Conservation (phyloP, 2,329 filamentous ascomycete genomes). For the Graphiopsis chlorocephala region DNA sequence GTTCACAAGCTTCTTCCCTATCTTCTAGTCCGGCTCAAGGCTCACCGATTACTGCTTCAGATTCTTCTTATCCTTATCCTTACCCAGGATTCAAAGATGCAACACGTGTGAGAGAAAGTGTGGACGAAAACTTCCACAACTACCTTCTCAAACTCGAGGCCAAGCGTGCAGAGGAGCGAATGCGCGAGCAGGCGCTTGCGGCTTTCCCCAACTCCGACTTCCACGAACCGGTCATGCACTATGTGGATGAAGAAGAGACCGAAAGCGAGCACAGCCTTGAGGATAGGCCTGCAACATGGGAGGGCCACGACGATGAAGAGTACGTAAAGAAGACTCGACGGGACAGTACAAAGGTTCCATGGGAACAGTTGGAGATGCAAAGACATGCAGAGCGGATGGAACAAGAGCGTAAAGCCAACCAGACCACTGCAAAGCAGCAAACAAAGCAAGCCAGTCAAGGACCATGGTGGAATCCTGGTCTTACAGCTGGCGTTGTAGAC, state of each 20-base stretch:
- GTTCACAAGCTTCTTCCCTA: conserved; percentile 45
- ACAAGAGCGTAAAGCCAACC: conserved; percentile 46
- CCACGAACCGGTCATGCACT: conserved; percentile 70
- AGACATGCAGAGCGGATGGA: conserved; percentile 68
- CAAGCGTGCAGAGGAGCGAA: conserved; percentile 73
- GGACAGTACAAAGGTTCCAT: conserved; percentile 63
- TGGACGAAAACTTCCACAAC: conserved; percentile 71
- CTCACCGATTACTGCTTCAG: conserved; percentile 47
- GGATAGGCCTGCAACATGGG: conserved; percentile 38
- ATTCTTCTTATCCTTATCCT: conserved; percentile 39
- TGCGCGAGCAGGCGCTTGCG: conserved; percentile 72
- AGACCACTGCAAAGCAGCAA: conserved; percentile 29
- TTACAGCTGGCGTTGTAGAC: conserved; percentile 22
- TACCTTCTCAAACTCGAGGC: conserved; percentile 78
- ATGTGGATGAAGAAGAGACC: conserved; percentile 63
- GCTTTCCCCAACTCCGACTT: conserved; percentile 71
- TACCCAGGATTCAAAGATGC: conserved; percentile 44
- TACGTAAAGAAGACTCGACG: conserved; percentile 40
- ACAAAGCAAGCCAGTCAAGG: conserved; percentile 21
- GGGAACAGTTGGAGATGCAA: conserved; percentile 80
- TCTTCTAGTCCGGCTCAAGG: conserved; percentile 37
- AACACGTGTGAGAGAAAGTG: conserved; percentile 60
- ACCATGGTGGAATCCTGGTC: conserved; percentile 40
- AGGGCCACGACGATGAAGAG: conserved; percentile 38
- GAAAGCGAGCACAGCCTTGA: conserved; percentile 43